These are phyloP conservation scores for Fragilaria radians DNA, from an alignment of 108 stramenopile genomes.

Conservation along the genomic window DNA sequence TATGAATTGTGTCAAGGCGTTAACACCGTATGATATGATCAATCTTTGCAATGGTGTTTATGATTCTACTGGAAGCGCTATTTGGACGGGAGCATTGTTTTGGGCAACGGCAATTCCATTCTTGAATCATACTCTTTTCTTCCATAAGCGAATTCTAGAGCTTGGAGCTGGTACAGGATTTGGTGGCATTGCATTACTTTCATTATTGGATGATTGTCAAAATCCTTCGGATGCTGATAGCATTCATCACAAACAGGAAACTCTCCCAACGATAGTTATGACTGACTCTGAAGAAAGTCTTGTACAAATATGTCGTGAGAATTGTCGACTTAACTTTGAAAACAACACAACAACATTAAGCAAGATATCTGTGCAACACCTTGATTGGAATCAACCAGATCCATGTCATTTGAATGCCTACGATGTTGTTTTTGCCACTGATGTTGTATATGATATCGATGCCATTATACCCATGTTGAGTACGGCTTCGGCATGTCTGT, in stretches of 20 bases:
- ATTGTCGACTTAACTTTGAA: too few species aligned
- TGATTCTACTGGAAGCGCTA: constrained; percentile 57
- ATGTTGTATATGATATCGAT: constrained; percentile 59
- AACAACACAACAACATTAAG: constrained; percentile 7
- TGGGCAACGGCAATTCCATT: constrained; percentile 3
- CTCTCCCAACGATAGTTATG: constrained; percentile 10
- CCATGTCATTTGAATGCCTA: neutral
- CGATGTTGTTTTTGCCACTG: constrained; percentile 59
- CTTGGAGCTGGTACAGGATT: constrained; percentile 63
- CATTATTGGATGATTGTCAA: constrained; percentile 4
- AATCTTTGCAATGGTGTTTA: constrained; percentile 34
- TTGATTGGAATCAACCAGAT: neutral
- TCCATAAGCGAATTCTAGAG: constrained; percentile 29
- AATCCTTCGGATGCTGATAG: neutral
- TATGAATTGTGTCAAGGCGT: constrained; percentile 12
- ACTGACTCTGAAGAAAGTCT: constrained; percentile 39
- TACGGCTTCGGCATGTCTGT: constrained; percentile 21
- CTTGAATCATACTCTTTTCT: neutral
- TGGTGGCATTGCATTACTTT: constrained; percentile 35
- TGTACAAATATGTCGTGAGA: constrained; percentile 40
- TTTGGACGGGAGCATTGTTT: constrained; percentile 63
- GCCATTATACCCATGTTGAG: constrained; percentile 28
- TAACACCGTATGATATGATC: constrained; percentile 70
- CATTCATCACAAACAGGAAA: neutral
- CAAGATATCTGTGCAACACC: neutral